Evolutionary conservation across 306 rosid genomes (phyloP), one percentile per base, ranked within the genome.

Genomic region (Ormosia semicastrata): DNA sequence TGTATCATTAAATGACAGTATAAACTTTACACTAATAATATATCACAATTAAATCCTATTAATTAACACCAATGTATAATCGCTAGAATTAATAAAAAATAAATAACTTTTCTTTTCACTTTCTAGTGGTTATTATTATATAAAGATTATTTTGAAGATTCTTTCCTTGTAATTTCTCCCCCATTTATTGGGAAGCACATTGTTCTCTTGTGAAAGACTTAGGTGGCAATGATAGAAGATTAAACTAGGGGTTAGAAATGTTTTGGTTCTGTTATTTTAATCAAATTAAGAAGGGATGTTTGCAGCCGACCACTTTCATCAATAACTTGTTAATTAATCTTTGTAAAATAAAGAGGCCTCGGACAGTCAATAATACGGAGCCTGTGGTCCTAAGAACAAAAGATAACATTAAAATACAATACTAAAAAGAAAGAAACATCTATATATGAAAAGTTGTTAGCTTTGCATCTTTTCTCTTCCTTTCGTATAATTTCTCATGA

Each of bases 181-280:
- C 82, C 34, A 15, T 78, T 85, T 84, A 77, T 88, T 79, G 89
- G 86, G 85, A 82, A 77, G 73, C 90, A 78, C 88, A 63, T 34
- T 86, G 40, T 62, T 74, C 68, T 57, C 54, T 76, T 72, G 79
- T 69, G 58, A 30, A 40, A 76, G 43, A 72, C 66, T 14, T 0
- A 9, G 58, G 39, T 32, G 18, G 29, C 56, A 54, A 67, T 81
- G 77, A 84, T 78, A 82, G 82, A 87, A 84, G 53, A 50, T 43
- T 60, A 10, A 79, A 37, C 12, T 49, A 50, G 46, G 57, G 66
- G 39, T 13, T 65, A 50, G 62, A 44, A 58, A 62, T 46, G 82
- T 72, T 68, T 60, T 36, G 40, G 54, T 72, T 76, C 29, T 34
- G 24, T 59, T 56, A 33, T 56, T 54, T 11, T 58, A 74, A 71